Percentiles rank a stretch among this genome's conserved stretches.
These are phyloP conservation scores for Entomortierella chlamydospora DNA, from an alignment of 192 early-diverging fungal genomes.

Conservation along the genomic window DNA sequence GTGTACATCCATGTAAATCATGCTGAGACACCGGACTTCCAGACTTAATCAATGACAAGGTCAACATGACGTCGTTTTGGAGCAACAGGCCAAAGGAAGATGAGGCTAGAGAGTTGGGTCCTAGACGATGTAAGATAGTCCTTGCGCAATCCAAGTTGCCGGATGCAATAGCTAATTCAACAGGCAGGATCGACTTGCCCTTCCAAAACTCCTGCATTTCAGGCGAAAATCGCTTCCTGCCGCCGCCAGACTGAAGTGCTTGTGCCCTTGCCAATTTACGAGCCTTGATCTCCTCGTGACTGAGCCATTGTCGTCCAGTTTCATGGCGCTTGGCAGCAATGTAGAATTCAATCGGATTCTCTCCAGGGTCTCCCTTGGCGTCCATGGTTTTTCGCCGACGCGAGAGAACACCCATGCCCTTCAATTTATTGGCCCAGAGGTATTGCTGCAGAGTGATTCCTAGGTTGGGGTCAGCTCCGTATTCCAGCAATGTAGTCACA, in stretches of 20 bases:
- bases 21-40: slow-evolving; percentile 52
- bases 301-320: slow-evolving; percentile 51
- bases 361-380: slow-evolving; percentile 2
- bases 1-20: slow-evolving; percentile 69
- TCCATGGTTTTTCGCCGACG: slow-evolving; percentile 33
- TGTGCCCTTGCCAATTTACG: slow-evolving; percentile 22
- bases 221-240: slow-evolving; percentile 35
- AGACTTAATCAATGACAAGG: slow-evolving; percentile 47
- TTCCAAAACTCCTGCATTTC: slow-evolving; percentile 52
- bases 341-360: slow-evolving; percentile 46
- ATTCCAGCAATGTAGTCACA: slow-evolving; percentile 48
- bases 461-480: slow-evolving; percentile 55
- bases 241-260: not conserved
- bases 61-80: slow-evolving; percentile 58
- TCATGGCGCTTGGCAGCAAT: slow-evolving; percentile 44
- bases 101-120: slow-evolving; percentile 14
- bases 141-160: slow-evolving; percentile 49
- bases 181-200: slow-evolving; percentile 45
- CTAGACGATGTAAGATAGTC: slow-evolving; percentile 46
- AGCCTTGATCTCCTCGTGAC: slow-evolving; percentile 47
- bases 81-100: slow-evolving; percentile 51
- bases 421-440: slow-evolving; percentile 52
- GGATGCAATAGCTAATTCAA: slow-evolving; percentile 46
- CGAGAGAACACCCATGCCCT: slow-evolving; percentile 47
- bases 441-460: slow-evolving; percentile 57